Evolutionary conservation across 2,329 filamentous ascomycete genomes (phyloP).

Genomic region (Akanthomyces muscarius): DNA sequence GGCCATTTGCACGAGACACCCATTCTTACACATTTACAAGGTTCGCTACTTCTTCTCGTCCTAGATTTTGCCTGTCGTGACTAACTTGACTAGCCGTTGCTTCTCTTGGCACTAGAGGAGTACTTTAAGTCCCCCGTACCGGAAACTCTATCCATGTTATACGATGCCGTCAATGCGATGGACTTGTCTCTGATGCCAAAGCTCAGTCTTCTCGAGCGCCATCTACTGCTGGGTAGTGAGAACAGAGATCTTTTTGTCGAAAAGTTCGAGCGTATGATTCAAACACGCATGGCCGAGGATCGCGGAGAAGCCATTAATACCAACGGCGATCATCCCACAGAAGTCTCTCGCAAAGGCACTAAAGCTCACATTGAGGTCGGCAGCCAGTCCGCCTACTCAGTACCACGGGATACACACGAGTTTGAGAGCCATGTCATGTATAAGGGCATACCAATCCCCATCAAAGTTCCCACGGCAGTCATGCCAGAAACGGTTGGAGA

Average conservation of each 20-base stretch:
- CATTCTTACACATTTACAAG: slow-evolving; percentile 98
- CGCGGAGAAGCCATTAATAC: slow-evolving; percentile 37
- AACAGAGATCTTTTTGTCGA: slow-evolving; percentile 96
- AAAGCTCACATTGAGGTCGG: slow-evolving; percentile 58
- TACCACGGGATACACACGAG: slow-evolving; percentile 93
- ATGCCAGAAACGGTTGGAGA: slow-evolving; percentile 96
- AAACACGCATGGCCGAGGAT: slow-evolving; percentile 71
- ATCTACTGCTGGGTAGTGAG: slow-evolving; percentile 83
- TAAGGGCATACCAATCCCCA: slow-evolving; percentile 92
- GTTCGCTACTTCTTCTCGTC: slow-evolving; percentile 39
- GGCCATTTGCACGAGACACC: slow-evolving; percentile 97
- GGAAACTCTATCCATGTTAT: slow-evolving; percentile 83
- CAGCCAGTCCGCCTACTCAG: slow-evolving; percentile 58
- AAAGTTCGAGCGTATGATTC: slow-evolving; percentile 93
- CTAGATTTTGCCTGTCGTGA: slow-evolving; percentile 17
- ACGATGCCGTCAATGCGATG: slow-evolving; percentile 93
- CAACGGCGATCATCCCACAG: slow-evolving; percentile 41
- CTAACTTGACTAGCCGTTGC: slow-evolving; percentile 60
- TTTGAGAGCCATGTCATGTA: slow-evolving; percentile 95
- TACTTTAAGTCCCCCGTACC: slow-evolving; percentile 91
- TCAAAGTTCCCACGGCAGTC: slow-evolving; percentile 91
- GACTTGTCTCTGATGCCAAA: slow-evolving; percentile 90
- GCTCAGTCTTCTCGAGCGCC: slow-evolving; percentile 76
- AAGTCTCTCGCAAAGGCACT: slow-evolving; percentile 57
- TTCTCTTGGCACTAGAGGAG: slow-evolving; percentile 87